Evolutionary conservation across 2,329 filamentous ascomycete species (phyloP), one percentile per base, ranked within the genome.

Genomic region (Fusarium sp.): DNA sequence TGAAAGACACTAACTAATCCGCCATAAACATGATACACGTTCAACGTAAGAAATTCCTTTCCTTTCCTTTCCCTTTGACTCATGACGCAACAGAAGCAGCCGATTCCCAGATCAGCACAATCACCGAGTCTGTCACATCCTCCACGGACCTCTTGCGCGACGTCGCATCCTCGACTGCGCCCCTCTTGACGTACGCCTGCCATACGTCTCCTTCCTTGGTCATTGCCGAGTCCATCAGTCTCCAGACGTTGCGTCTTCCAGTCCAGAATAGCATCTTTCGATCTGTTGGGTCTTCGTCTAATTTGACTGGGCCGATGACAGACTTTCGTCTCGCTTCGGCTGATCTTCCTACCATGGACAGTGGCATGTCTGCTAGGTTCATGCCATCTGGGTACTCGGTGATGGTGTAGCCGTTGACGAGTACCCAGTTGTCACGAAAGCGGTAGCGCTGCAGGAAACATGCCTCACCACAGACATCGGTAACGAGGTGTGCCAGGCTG

Each of bases 371-470:
- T 2, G 74, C 78, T 30, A 79, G 66, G 37, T 77, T 78, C 35
- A 84, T 79, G 2, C 83, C 82, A 62, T 83, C 81, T 0, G 82
- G 81, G 71, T 87, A 86, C 57, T 86, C 81, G 45, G 81, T 82
- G 66, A 88, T 81, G 33, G 85, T 84, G 74, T 85, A 81, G 6
- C 86, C 86, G 69, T 87, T 87, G 50, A 86, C 83, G 6, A 88
- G 80, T 5, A 87, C 80, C 86, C 86, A 88, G 73, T 83, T 81
- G 74, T 86, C 85, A 43, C 76, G 79, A 76, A 87, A 87, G 35
- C 80, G 76, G 69, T 85, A 87, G 8, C 85, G 83, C 73, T 87
- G 85, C 71, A 87, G 81, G 75, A 86, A 87, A 72, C 85, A 87
- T 12, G 81, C 79, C 63, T 86, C 85, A 22, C 86, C 86, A 71